Evolutionary conservation across 352 stramenopile species (phyloP).

Genomic region (Globisporangium spinosum): DNA sequence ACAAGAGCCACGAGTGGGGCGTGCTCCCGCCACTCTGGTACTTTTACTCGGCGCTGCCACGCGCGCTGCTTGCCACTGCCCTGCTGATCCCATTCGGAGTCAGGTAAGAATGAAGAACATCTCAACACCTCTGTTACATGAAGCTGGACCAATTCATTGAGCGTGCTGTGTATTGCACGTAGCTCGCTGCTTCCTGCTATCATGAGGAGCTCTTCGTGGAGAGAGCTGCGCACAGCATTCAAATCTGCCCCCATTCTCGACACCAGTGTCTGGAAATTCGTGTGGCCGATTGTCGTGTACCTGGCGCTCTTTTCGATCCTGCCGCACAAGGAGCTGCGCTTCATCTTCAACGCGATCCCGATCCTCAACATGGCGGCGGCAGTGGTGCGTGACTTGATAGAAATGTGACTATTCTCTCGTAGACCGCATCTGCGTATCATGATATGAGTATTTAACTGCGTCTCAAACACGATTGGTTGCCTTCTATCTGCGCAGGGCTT

Average conservation of each 20-base stretch:
- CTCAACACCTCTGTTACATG: neutral
- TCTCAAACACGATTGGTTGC: neutral
- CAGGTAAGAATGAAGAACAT: constrained; percentile 32
- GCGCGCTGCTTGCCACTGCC: constrained; percentile 75
- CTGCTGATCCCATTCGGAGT: constrained; percentile 83
- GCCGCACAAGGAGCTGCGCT: constrained; percentile 98
- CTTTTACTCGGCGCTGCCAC: constrained; percentile 92
- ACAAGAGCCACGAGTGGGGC: constrained; percentile 97
- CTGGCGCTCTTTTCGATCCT: constrained; percentile 94
- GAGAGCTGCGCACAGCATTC: constrained; percentile 33
- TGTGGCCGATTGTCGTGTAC: constrained; percentile 83
- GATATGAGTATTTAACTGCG: no score
- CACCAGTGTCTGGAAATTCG: constrained; percentile 43
- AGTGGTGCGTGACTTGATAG: constrained; percentile 42
- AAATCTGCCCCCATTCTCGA: constrained; percentile 45
- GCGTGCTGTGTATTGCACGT: neutral
- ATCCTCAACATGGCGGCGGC: constrained; percentile 93
- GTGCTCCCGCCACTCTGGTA: constrained; percentile 96
- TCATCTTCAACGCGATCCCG: constrained; percentile 96
- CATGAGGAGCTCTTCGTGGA: constrained; percentile 38
- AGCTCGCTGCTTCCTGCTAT: constrained; percentile 47
- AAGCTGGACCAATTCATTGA: neutral
- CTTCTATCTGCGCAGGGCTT: constrained; percentile 35
- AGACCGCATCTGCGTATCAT: no score
- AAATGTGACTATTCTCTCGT: neutral